A percentile compares a stretch with the other conserved stretches of the same genome.
Evolutionary conservation across 805 yeast species (phyloP).

Genomic region (Metschnikowia reukaufii): DNA sequence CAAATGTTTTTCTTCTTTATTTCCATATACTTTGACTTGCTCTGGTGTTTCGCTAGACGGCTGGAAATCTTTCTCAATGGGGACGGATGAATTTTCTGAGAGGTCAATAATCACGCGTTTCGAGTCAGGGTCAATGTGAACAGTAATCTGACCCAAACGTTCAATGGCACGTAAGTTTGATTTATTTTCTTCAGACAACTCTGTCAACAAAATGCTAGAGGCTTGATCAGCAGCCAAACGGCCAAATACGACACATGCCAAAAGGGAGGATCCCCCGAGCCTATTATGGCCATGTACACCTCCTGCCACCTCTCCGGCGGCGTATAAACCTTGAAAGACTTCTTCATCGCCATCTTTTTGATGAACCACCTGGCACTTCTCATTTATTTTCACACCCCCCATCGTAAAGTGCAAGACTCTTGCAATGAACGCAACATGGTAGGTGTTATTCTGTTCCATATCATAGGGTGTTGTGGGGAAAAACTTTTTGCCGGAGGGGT

Average conservation of each 20-base stretch:
- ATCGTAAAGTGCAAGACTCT: slow-evolving; percentile 65
- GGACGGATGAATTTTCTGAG: slow-evolving; percentile 10
- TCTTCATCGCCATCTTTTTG: slow-evolving; percentile 24
- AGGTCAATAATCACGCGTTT: slow-evolving; percentile 38
- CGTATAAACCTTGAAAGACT: slow-evolving; percentile 39
- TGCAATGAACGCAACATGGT: slow-evolving; percentile 54
- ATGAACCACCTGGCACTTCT: slow-evolving; percentile 39
- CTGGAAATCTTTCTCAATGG: neutral
- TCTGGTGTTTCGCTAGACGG: neutral
- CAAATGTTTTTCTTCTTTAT: neutral
- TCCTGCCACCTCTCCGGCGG: slow-evolving; percentile 48
- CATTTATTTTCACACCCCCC: slow-evolving; percentile 66
- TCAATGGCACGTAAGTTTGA: slow-evolving; percentile 6
- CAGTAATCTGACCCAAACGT: slow-evolving; percentile 20
- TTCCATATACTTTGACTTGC: neutral
- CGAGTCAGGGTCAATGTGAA: slow-evolving; percentile 31
- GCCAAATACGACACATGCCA: slow-evolving; percentile 48
- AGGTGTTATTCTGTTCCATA: slow-evolving; percentile 31
- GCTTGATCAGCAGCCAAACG: slow-evolving; percentile 45
- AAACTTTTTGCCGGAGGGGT: slow-evolving; percentile 46
- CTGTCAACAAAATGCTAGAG: slow-evolving; percentile 26
- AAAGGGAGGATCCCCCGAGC: slow-evolving; percentile 43
- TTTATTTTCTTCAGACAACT: slow-evolving; percentile 6
- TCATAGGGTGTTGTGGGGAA: slow-evolving; percentile 50
- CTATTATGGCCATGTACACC: slow-evolving; percentile 48